A percentile compares a stretch with the other conserved stretches of the same genome.
phyloP scores from a whole-genome alignment of 805 yeast genomes.

The Candida manassasensis region DNA sequence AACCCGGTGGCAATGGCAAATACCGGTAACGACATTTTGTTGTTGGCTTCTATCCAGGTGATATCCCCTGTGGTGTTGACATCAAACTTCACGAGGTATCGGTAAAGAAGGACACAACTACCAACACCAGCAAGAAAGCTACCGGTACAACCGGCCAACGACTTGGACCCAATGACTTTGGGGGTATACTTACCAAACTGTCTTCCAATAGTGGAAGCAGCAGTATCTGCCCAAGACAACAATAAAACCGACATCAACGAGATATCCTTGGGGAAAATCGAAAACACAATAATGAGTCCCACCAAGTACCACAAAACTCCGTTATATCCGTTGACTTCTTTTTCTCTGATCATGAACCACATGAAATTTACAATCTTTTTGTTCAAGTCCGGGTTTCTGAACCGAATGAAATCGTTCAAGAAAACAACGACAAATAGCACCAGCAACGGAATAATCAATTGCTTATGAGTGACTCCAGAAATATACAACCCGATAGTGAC shows the following conservation, averaged over 20 bases:
- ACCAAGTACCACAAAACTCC: constrained; percentile 86
- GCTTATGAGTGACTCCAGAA: constrained; percentile 48
- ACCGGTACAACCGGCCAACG: constrained; percentile 86
- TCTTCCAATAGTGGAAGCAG: constrained; percentile 93
- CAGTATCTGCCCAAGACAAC: constrained; percentile 95
- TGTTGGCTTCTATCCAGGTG: constrained; percentile 60
- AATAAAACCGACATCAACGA: constrained; percentile 69
- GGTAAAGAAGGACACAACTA: constrained; percentile 67
- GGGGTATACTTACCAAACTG: constrained; percentile 82
- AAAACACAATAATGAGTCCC: constrained; percentile 71
- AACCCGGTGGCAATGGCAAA: constrained; percentile 67
- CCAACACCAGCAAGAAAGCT: constrained; percentile 72
- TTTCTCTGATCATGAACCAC: constrained; percentile 82
- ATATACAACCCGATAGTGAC: constrained; percentile 71
- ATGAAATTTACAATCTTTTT: constrained; percentile 57
- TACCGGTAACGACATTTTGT: constrained; percentile 47
- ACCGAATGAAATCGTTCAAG: constrained; percentile 62
- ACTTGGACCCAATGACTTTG: constrained; percentile 65
- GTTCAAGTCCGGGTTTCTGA: constrained; percentile 60
- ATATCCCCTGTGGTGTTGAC: constrained; percentile 55
- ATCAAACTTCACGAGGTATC: constrained; percentile 66
- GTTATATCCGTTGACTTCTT: constrained; percentile 66
- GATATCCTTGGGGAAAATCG: constrained; percentile 74
- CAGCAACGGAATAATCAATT: constrained; percentile 57
- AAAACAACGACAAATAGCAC: constrained; percentile 54